Conservation (phyloP, 176 grass and related monocot species). For the Paspalum notatum region DNA sequence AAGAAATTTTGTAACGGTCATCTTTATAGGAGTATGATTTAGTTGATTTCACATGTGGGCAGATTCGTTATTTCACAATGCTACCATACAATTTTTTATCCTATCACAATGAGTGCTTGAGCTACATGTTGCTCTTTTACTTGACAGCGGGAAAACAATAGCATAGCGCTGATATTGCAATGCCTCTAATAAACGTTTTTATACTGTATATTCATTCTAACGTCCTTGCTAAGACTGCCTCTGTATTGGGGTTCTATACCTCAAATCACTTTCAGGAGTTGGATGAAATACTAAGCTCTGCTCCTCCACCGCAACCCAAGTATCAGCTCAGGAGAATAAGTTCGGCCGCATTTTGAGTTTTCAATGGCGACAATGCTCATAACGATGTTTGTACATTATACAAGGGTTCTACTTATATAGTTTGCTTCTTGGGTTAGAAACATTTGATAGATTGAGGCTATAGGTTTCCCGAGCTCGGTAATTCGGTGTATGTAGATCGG, state of each 20-base stretch:
- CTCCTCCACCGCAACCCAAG: conserved; percentile 58
- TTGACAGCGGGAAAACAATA: background rate
- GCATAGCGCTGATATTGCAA: background rate
- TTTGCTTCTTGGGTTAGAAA: conserved; percentile 26
- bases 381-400: conserved; percentile 75
- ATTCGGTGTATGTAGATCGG: conserved; percentile 36
- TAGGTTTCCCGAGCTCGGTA: conserved; percentile 12
- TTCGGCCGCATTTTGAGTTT: conserved; percentile 65
- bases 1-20: background rate
- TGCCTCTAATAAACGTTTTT: background rate
- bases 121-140: conserved; percentile 13
- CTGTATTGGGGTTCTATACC: background rate
- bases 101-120: conserved; percentile 13
- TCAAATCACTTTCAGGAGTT: conserved; percentile 61
- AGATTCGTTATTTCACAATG: conserved; percentile 10
- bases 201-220: background rate
- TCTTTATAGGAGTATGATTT: conserved; percentile 1
- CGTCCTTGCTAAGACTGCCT: background rate
- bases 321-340: conserved; percentile 76
- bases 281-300: conserved; percentile 61
- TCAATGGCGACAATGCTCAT: conserved; percentile 39
- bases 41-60: background rate
- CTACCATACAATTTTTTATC: conserved; percentile 6
- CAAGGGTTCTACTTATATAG: conserved; percentile 36
- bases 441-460: conserved; percentile 43